Evolutionary conservation across 192 early-diverging fungal genomes (phyloP), one percentile per base, ranked within the genome.

Genomic region (Powellomyces hirtus): DNA sequence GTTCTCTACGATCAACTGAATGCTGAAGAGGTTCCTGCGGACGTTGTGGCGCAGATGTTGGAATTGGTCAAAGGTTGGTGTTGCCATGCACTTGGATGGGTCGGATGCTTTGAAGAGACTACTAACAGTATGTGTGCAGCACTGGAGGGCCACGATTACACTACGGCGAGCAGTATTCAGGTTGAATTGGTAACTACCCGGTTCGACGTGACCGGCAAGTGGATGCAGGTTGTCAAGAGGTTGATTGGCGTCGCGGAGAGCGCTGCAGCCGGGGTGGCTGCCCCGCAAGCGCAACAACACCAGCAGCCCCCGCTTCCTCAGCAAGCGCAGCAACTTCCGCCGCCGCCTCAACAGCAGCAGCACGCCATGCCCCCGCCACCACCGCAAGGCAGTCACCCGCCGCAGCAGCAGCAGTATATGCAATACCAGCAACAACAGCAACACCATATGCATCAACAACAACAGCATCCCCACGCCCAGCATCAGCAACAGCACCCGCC

Each of bases 1-100:
- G 75, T 77, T 5, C 67, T 98, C 46, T 93, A 92, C 75, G 96
- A 96, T 75, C 82, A 86, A 77, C 76, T 96, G 80, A 95, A 96
- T 73, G 88, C 89, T 70, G 87, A 84, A 29, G 86, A 89, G 56
- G 73, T 94, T 5, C 81, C 86, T 0, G 71, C 67, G 27, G 79
- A 79, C 18, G 84, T 93, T n/a, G 70, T 83, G 26, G 85, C 80
- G 0, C 76, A 82, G 61, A 83, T 94, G 74, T 60, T 82, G 1
- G 72, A 83, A 42, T 63, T 94, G 27, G 81, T 87, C 14, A 88
- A 87, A 78, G 84, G 86, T 88, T n/a, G n/a, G n/a, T n/a, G n/a
- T n/a, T n/a, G 40, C 10, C 40, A 18, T 18, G 40, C 3, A 63
- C n/a, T n/a, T n/a, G n/a, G n/a, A n/a, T n/a, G n/a, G n/a, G n/a